Evolutionary conservation across 148 eudicot species (phyloP).

Genomic region (Camellia granthamiana): DNA sequence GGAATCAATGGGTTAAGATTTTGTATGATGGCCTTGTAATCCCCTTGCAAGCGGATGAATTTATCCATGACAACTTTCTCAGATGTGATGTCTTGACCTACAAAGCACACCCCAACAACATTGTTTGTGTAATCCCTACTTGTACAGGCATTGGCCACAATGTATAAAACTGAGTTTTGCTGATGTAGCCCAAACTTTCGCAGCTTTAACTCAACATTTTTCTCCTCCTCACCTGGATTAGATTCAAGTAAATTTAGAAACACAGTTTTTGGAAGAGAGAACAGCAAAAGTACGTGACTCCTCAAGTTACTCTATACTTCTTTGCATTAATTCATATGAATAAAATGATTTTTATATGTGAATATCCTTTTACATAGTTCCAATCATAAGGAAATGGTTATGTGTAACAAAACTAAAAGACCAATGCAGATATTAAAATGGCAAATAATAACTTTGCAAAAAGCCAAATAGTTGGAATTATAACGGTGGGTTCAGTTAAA

Average conservation of each 20-base stretch:
- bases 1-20: constrained; percentile 35
- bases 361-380: neutral
- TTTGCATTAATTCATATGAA: neutral
- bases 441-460: neutral
- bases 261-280: neutral
- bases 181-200: constrained; percentile 13
- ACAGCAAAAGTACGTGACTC: neutral
- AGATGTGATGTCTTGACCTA: constrained; percentile 42
- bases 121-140: constrained; percentile 32
- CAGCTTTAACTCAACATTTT: constrained; percentile 36
- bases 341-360: neutral
- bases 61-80: constrained; percentile 35
- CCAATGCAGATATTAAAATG: neutral
- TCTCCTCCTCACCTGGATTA: constrained; percentile 39
- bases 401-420: neutral
- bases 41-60: constrained; percentile 38
- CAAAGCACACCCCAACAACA: constrained; percentile 42
- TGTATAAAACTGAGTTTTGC: constrained; percentile 18
- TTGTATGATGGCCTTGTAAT: constrained; percentile 36
- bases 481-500: neutral
- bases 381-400: neutral
- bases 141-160: constrained; percentile 36
- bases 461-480: neutral
- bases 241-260: neutral
- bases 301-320: neutral